Percentiles rank a stretch among this genome's conserved stretches.
phyloP scores from a whole-genome alignment of 2,329 filamentous ascomycete genomes.

The Fusarium austroafricanum region DNA sequence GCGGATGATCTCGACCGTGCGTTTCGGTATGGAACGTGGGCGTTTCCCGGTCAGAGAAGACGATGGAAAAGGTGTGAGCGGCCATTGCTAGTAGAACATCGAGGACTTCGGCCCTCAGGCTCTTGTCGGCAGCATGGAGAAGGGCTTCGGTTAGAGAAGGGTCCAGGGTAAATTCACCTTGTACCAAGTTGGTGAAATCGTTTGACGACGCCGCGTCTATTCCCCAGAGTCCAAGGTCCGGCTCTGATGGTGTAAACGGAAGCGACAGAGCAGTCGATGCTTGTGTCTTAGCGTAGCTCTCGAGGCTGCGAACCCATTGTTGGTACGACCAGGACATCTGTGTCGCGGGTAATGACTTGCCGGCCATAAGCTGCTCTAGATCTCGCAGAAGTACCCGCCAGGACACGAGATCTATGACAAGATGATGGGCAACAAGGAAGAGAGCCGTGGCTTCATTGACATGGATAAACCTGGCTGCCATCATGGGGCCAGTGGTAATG shows the following conservation, averaged over 20 bases:
- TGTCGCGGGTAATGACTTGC: background rate
- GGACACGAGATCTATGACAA: slow-evolving; percentile 28
- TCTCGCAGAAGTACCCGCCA: slow-evolving; percentile 18
- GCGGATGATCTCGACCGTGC: background rate
- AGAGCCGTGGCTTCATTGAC: background rate
- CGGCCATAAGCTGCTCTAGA: background rate
- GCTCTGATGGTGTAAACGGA: background rate
- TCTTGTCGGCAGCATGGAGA: background rate
- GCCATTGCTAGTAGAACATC: background rate
- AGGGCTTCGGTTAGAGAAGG: background rate
- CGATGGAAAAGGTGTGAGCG: background rate
- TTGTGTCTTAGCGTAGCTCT: background rate
- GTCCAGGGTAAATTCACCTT: background rate
- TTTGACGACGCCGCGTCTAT: background rate
- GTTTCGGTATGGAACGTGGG: background rate
- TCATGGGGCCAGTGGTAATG: slow-evolving; percentile 10
- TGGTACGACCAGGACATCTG: slow-evolving; percentile 2
- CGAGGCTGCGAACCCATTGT: background rate
- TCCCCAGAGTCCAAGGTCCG: background rate
- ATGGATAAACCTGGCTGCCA: slow-evolving; percentile 7
- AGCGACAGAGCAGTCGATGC: background rate
- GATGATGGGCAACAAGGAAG: slow-evolving; percentile 22
- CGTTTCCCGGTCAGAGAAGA: background rate
- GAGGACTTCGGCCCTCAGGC: background rate
- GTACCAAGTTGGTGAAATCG: background rate